Base-by-base conservation (phyloP, 352 stramenopile genomes). In the Thraustotheca clavata region DNA sequence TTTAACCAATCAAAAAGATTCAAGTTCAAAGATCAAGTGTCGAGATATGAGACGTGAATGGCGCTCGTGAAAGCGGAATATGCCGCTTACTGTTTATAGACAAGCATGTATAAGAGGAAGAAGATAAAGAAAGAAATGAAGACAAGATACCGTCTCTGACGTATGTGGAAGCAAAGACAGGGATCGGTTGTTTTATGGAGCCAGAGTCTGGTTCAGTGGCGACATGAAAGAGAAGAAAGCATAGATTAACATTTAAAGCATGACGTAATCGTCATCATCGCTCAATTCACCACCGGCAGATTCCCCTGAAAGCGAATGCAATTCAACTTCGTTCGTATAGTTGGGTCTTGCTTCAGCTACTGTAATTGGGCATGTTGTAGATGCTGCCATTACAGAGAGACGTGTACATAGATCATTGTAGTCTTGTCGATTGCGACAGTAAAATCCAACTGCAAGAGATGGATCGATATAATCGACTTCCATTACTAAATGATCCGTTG, bases 401-500 rank as follows among this genome's bases (percentile, higher is more conserved):
- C 78, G 76, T 4, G 63, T 20, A 62, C 77, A 79, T 34, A 92
- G 88, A 60, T 92, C 81, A 48, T 74, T 31, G 40, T 89, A 91
- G 48, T 95, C 84, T 14, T 71, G 54, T 11, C 78, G 75, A 34
- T 86, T 81, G 31, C 84, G 73, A 66, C 92, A 96, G 43, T 97
- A 86, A 73, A 98, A 98, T 2, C 89, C 92, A 40, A 98, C 73
- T 18, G 94, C 91, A 39, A 97, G 77, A 36, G 88, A 97, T 22
- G 94, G 91, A 79, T 98, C 94, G 65, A 98, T 94, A 35, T 80
- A 83, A 26, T 83, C 77, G 36, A 96, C 76, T 49, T 83, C 79
- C 75, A 96, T 94, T 67, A 86, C 83, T 63, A 88, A 62, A 67
- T 76, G 80, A 31, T 69, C 59, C 26, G 69, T 77, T 33, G 74